phyloP scores from a whole-genome alignment of 345 rosid species.

The Boechera retrofracta region DNA sequence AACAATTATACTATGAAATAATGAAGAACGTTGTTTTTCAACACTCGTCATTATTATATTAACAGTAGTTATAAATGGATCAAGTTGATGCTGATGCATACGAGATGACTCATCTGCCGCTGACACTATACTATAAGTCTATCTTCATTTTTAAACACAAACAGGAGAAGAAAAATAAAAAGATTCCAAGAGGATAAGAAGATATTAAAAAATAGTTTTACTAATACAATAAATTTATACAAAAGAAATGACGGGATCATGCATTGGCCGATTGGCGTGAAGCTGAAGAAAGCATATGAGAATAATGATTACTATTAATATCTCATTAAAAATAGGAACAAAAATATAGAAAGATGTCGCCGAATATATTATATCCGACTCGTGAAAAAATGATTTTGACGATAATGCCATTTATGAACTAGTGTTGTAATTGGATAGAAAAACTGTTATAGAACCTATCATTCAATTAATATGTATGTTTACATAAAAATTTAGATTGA shows the following conservation, averaged over 20 bases:
- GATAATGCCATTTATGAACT: neutral
- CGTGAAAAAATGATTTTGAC: neutral
- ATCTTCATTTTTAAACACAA: slow-evolving; percentile 9
- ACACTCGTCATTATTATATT: neutral
- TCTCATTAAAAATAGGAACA: neutral
- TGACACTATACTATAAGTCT: neutral
- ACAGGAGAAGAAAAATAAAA: neutral
- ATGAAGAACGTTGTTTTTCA: neutral
- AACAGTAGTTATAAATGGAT: neutral
- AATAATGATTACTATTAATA: slow-evolving; percentile 11
- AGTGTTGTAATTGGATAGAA: neutral
- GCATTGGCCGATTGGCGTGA: slow-evolving; percentile 10
- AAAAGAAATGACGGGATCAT: slow-evolving; percentile 6
- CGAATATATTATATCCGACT: neutral
- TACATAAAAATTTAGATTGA: too few relatives aligned
- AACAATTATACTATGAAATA: neutral
- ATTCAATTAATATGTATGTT: neutral
- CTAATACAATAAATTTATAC: neutral
- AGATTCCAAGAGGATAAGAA: slow-evolving; percentile 39
- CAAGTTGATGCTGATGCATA: slow-evolving; percentile 25
- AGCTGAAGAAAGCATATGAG: slow-evolving; percentile 31
- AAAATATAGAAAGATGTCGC: neutral
- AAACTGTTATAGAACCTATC: neutral
- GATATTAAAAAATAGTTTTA: neutral
- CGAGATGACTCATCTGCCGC: slow-evolving; percentile 33